phyloP scores from a whole-genome alignment of 1,284 basidiomycete genomes.

The Ustilago trichophora region DNA sequence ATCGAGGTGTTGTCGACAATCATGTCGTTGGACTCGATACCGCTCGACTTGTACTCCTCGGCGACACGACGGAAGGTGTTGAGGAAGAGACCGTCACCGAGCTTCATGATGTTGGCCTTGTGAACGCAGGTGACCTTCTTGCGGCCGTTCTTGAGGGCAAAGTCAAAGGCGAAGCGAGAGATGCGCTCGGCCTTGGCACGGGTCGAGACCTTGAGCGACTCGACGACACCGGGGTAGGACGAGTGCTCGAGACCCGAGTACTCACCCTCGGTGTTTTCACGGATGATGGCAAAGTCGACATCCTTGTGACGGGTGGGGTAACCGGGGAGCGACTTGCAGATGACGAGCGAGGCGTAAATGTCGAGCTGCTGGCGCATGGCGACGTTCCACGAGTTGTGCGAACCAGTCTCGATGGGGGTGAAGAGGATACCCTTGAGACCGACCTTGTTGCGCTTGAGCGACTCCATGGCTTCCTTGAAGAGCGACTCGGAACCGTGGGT shows the following conservation, averaged over 20 bases:
- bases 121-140: conserved; percentile 99
- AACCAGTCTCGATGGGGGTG: conserved; percentile 94
- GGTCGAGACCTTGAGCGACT: conserved; percentile 97
- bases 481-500: conserved; percentile 91
- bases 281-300: conserved; percentile 98
- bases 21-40: conserved; percentile 96
- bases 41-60: conserved; percentile 89
- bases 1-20: conserved; percentile 99
- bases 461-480: conserved; percentile 91
- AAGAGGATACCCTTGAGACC: conserved; percentile 99
- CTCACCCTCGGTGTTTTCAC: conserved; percentile 99
- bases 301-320: conserved; percentile 94
- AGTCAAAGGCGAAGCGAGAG: conserved; percentile 96
- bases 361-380: conserved; percentile 99
- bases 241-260: conserved; percentile 96
- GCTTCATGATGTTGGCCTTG: conserved; percentile 99
- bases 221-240: conserved; percentile 97
- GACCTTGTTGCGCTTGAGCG: conserved; percentile 95
- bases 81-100: conserved; percentile 98
- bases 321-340: conserved; percentile 98
- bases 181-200: conserved; percentile 96
- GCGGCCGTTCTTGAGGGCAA: conserved; percentile 97
- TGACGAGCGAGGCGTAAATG: conserved; percentile 97
- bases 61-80: conserved; percentile 97
- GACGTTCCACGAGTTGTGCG: conserved; percentile 99